Percentiles rank a stretch among this genome's conserved stretches.
phyloP scores from a whole-genome alignment of 1,284 basidiomycete species.

The Mycosarcoma mackinlayi region DNA sequence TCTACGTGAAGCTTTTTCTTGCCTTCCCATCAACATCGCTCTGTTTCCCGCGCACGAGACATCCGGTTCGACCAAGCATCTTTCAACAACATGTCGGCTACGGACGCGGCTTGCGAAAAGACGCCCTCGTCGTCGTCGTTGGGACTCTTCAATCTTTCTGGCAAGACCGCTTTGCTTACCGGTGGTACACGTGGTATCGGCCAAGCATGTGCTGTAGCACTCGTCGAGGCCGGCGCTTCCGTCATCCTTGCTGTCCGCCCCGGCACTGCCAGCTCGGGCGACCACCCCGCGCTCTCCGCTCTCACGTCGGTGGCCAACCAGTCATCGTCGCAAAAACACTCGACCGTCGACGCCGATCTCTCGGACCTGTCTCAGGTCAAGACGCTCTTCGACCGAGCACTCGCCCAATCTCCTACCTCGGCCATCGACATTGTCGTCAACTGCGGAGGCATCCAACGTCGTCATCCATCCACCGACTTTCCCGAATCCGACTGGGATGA shows the following conservation, averaged over 20 bases:
- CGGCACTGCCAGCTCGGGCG: slow-evolving; percentile 11
- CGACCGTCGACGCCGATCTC: slow-evolving; percentile 81
- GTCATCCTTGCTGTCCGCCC: slow-evolving; percentile 76
- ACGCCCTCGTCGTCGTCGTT: slow-evolving; percentile 33
- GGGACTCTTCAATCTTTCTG: slow-evolving; percentile 47
- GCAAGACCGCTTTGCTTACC: slow-evolving; percentile 54
- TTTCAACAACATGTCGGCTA: slow-evolving; percentile 17
- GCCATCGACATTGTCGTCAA: slow-evolving; percentile 88
- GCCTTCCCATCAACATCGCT: too few relatives aligned
- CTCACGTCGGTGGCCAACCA: slow-evolving; percentile 52
- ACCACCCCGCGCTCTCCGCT: slow-evolving; percentile 25
- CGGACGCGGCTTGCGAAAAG: slow-evolving; percentile 39
- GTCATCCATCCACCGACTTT: slow-evolving; percentile 74
- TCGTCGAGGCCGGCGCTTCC: slow-evolving; percentile 76
- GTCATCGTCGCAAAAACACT: slow-evolving; percentile 70
- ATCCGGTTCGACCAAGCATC: neutral
- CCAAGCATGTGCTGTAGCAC: slow-evolving; percentile 70
- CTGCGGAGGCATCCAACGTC: slow-evolving; percentile 87
- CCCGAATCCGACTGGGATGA: slow-evolving; percentile 89
- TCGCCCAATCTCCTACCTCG: slow-evolving; percentile 73
- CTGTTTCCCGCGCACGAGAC: too few relatives aligned
- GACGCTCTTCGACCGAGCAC: slow-evolving; percentile 74
- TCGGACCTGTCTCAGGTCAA: slow-evolving; percentile 77
- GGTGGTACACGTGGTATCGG: slow-evolving; percentile 62
- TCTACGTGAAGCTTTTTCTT: too few relatives aligned